These are phyloP conservation scores for Allium cepa DNA, from an alignment of 106 monocot species.

Conservation along the genomic window DNA sequence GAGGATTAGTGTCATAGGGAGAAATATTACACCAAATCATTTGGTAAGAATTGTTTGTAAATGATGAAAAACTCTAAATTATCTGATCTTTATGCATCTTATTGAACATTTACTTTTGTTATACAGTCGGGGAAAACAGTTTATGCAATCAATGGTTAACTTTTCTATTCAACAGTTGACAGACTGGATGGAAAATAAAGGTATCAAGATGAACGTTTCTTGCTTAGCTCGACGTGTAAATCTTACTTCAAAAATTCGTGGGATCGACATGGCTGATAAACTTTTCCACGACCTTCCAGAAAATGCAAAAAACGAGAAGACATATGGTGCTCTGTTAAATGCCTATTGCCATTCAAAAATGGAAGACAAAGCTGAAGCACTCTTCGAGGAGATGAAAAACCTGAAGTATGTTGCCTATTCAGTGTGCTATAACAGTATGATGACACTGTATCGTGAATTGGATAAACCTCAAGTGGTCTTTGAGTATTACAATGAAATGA, in stretches of 20 bases:
- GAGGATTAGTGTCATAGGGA: too few relatives aligned
- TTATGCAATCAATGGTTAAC: too few relatives aligned
- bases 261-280: slow-evolving; percentile 39
- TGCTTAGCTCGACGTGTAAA: slow-evolving; percentile 43
- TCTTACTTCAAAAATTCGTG: slow-evolving; percentile 43
- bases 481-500: slow-evolving; percentile 32
- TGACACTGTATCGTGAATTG: slow-evolving; percentile 25
- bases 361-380: slow-evolving; percentile 26
- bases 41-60: too few relatives aligned
- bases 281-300: slow-evolving; percentile 42
- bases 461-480: slow-evolving; percentile 26
- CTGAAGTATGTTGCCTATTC: slow-evolving; percentile 22
- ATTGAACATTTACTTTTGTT: too few relatives aligned
- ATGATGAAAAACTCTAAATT: too few relatives aligned
- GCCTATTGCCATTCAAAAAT: slow-evolving; percentile 24
- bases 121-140: too few relatives aligned
- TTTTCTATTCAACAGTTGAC: slow-evolving; percentile 21
- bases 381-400: slow-evolving; percentile 44
- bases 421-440: slow-evolving; percentile 47
- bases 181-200: slow-evolving; percentile 51
- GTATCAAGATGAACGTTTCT: slow-evolving; percentile 21
- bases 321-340: slow-evolving; percentile 42
- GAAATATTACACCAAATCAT: too few relatives aligned
- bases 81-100: too few relatives aligned
- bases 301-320: slow-evolving; percentile 24